Evolutionary conservation across 164 flowering plant species (phyloP), one percentile per base, ranked within the genome.

Genomic region (Stephania cephalantha): DNA sequence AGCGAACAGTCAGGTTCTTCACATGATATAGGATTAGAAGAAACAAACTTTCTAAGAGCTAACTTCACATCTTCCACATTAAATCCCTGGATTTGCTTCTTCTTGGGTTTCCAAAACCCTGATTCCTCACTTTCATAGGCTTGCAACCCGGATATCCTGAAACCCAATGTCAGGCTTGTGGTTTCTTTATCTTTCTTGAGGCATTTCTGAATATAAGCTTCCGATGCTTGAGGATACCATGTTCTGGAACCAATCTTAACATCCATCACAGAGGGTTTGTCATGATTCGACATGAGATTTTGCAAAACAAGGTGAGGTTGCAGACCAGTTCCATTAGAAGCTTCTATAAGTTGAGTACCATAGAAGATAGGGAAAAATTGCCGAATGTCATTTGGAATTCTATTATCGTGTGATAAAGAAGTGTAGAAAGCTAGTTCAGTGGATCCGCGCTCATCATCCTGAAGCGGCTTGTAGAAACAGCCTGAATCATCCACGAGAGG

Each of bases 401-500:
- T 80, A 30, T 80, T 52, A 71, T 88, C 81, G 29, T 90, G 84
- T 42, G 85, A 88, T 73, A 95, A 90, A 4, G 89, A 78, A 7
- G 77, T 74, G 68, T 93, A 95, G 82, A 93, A 95, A 11, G 42
- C 42, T 1, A 35, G 42, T 35, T 35, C 42, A 35, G 75, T 79
- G 20, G 91, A 75, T 29, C 99, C 99, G 18, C 96, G 92, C 13
- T 80, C 89, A 70, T 78, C 86, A 66, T 74, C 83, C 75, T 90
- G 97, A 22, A 93, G 91, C 69, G 97, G 99, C 90, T 95, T 95
- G 86, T 85, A 95, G 81, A 93, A 95, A 42, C 81, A 90, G 30
- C 99, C 99, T 11, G 88, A 85, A 70, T 85, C 93, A 83, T 95
- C 99, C 7, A 91, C 72, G 8, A 95, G 87, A 0, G 98, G 98